Percentiles rank a stretch among this genome's conserved stretches.
Evolutionary conservation across 305 asterid genomes (phyloP).

Genomic region (Withania somnifera): DNA sequence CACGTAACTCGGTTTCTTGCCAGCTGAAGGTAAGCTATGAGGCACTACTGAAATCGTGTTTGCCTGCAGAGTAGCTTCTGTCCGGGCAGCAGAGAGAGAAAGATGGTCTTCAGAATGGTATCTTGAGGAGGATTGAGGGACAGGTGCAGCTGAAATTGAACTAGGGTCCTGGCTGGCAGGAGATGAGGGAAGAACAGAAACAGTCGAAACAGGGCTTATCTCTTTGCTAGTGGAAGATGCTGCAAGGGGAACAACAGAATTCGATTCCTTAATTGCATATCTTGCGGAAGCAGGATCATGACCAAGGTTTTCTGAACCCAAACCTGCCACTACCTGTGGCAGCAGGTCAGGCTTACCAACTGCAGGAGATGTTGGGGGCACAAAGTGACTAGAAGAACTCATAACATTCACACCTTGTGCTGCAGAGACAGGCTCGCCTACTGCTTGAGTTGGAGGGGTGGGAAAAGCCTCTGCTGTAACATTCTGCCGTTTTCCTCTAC

Average conservation of each 20-base stretch:
- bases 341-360: conserved; percentile 7
- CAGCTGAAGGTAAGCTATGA: conserved; percentile 7
- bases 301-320: not conserved
- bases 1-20: not conserved
- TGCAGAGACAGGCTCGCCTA: not conserved
- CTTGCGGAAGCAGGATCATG: not conserved
- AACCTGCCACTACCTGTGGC: conserved; percentile 6
- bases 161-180: conserved; percentile 5
- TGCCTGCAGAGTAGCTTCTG: conserved; percentile 17
- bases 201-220: not conserved
- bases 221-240: conserved; percentile 8
- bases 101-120: conserved; percentile 14
- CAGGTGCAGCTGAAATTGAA: conserved; percentile 21
- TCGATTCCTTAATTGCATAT: conserved; percentile 1
- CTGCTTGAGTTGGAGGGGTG: conserved; percentile 13
- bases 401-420: not conserved
- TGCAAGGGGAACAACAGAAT: conserved; percentile 1
- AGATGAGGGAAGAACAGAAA: not conserved
- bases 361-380: conserved; percentile 9
- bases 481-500: conserved; percentile 62
- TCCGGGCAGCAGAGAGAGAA: conserved; percentile 18
- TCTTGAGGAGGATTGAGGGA: conserved; percentile 18
- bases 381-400: not conserved
- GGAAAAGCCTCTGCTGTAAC: conserved; percentile 25
- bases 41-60: conserved; percentile 19